Conservation (phyloP, 441 rosid species). For the Corymbia calophylla region DNA sequence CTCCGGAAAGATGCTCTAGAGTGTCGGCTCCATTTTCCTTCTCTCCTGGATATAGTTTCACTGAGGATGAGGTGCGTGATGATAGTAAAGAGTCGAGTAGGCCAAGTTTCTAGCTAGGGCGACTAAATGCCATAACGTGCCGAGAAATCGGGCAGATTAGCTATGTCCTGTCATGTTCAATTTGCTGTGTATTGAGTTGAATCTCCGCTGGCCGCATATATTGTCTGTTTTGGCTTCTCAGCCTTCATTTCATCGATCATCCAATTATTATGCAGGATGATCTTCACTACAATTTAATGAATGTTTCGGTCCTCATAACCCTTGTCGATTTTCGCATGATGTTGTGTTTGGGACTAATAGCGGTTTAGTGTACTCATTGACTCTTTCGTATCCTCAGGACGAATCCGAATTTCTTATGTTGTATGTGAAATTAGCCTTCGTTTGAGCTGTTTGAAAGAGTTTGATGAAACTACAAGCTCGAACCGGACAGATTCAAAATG, state of each 20-base stretch:
- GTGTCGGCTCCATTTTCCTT: background rate
- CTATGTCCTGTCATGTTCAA: background rate
- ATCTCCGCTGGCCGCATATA: background rate
- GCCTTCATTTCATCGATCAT: background rate
- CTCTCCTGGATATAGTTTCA: background rate
- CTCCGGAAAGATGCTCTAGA: background rate
- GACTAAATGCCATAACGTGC: background rate
- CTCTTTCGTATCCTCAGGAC: background rate
- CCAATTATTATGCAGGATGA: background rate
- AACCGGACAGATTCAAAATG: background rate
- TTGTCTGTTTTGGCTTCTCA: background rate
- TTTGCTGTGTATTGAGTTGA: background rate
- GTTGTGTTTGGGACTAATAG: background rate
- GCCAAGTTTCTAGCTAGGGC: background rate
- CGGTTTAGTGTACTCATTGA: background rate
- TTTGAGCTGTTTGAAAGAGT: background rate
- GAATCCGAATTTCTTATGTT: background rate
- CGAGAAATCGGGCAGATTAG: background rate
- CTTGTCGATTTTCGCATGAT: background rate
- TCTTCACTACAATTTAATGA: background rate
- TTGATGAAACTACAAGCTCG: background rate
- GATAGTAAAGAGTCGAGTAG: background rate
- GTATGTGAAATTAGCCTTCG: background rate
- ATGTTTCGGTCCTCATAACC: background rate
- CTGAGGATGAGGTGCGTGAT: background rate